A percentile compares a stretch with the other conserved stretches of the same genome.
Conservation (phyloP, 495 filamentous ascomycete genomes). For the Mytilinidion resinicola region DNA sequence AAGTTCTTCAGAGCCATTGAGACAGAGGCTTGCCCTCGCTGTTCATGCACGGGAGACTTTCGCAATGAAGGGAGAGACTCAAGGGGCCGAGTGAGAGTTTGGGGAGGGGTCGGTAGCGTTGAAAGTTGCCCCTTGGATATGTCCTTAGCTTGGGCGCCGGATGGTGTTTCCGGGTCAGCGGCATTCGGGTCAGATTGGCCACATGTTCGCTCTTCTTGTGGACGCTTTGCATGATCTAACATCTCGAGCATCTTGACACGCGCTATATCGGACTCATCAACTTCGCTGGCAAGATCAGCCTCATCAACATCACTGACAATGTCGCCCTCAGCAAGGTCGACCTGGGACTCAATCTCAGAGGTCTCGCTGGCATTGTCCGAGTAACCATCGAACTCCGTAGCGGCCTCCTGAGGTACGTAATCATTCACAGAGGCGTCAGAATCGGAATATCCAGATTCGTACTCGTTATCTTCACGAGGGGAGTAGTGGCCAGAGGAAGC, state of each 20-base stretch:
- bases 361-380: neutral
- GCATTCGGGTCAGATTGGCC: too few species aligned
- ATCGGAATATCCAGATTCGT: neutral
- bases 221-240: neutral
- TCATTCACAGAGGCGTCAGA: neutral
- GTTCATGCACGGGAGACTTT: neutral
- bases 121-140: too few species aligned
- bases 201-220: neutral
- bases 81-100: neutral
- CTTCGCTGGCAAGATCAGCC: neutral
- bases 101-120: neutral
- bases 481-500: too few species aligned
- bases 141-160: neutral
- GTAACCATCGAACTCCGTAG: neutral
- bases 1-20: too few species aligned
- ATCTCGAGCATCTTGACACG: constrained; percentile 1
- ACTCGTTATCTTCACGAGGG: neutral
- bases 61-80: neutral
- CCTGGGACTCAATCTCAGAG: neutral
- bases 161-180: neutral
- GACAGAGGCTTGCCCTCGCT: too few species aligned
- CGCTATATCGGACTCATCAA: neutral
- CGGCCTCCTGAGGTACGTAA: neutral
- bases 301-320: neutral
- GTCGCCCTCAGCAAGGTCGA: neutral